Percentiles rank a stretch among this genome's conserved stretches.
Conservation (phyloP, 805 yeast genomes). For the Teunomyces lycoperdinae region DNA sequence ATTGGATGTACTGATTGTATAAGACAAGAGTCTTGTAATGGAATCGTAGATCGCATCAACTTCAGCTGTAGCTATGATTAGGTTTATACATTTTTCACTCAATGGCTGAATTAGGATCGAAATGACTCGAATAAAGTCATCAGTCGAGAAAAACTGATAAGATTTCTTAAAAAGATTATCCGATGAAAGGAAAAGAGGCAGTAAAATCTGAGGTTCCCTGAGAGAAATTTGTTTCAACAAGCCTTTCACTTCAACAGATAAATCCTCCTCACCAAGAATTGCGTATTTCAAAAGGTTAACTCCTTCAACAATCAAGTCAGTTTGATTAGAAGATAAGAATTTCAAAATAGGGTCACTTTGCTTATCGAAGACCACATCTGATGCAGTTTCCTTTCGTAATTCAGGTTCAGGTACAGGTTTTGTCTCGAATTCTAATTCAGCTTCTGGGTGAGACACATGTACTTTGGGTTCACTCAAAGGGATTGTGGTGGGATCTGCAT, state of each 20-base stretch:
- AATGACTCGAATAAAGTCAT: constrained; percentile 36
- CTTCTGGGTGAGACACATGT: background rate
- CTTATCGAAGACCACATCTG: constrained; percentile 15
- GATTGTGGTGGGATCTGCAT: too few relatives aligned
- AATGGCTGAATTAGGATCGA: constrained; percentile 21
- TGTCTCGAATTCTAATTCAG: background rate
- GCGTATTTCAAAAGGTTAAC: constrained; percentile 37
- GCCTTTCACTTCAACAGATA: constrained; percentile 20
- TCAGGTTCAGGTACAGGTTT: background rate
- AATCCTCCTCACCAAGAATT: constrained; percentile 33
- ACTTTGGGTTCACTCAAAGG: too few relatives aligned
- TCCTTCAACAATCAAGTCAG: constrained; percentile 33
- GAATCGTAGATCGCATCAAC: constrained; percentile 30
- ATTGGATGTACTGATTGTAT: constrained; percentile 29
- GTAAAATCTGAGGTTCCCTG: constrained; percentile 26
- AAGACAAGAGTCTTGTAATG: constrained; percentile 23
- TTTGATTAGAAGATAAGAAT: constrained; percentile 32
- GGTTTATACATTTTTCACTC: constrained; percentile 18
- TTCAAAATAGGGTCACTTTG: constrained; percentile 35
- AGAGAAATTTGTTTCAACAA: constrained; percentile 28
- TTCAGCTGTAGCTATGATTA: constrained; percentile 20
- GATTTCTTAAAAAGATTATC: constrained; percentile 25
- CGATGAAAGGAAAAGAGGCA: constrained; percentile 28
- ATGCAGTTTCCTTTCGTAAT: background rate
- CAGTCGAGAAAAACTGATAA: constrained; percentile 22